A percentile compares a stretch with the other conserved stretches of the same genome.
Evolutionary conservation across 306 rosid genomes (phyloP).

Genomic region (Medicago truncatula): MtrunA17r5.0-ANR NC_053047.1:33131001-33131500

Average conservation of each 20-base stretch:
- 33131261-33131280: constrained; percentile 32
- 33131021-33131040: constrained; percentile 77
- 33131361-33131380: constrained; percentile 97
- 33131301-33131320: constrained; percentile 26
- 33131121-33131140: constrained; percentile 78
- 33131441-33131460: constrained; percentile 35
- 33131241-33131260: constrained; percentile 38
- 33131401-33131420: constrained; percentile 41
- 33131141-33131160: constrained; percentile 31
- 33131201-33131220: constrained; percentile 29
- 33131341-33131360: constrained; percentile 88
- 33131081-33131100: constrained; percentile 96
- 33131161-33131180: not conserved
- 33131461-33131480: constrained; percentile 44
- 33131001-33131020: constrained; percentile 73
- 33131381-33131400: constrained; percentile 41
- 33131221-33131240: constrained; percentile 35
- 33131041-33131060: constrained; percentile 89
- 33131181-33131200: constrained; percentile 25
- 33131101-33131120: constrained; percentile 98
- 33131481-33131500: constrained; percentile 85
- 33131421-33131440: constrained; percentile 32
- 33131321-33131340: constrained; percentile 88
- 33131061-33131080: constrained; percentile 96
- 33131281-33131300: constrained; percentile 34